Evolutionary conservation across 176 grass and related monocot genomes (phyloP).

Genomic region (Areca catechu): DNA sequence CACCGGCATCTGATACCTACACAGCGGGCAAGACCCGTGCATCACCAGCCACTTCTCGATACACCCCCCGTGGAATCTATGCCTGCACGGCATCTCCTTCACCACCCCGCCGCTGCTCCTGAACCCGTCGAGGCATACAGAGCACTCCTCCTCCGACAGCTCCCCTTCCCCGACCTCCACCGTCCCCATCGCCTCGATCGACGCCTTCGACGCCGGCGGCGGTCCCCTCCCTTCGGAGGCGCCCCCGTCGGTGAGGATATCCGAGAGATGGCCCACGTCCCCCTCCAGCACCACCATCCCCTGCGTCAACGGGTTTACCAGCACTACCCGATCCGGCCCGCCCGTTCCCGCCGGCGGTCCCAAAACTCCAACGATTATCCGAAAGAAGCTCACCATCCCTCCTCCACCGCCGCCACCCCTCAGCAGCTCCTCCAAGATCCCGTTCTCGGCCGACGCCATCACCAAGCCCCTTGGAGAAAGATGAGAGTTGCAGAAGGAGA

Average conservation of each 20-base stretch:
- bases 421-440: neutral
- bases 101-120: neutral
- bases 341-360: slow-evolving; percentile 14
- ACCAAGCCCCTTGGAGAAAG: neutral
- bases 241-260: slow-evolving; percentile 2
- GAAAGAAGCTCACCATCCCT: slow-evolving; percentile 15
- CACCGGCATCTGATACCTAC: slow-evolving; percentile 39
- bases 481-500: neutral
- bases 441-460: neutral
- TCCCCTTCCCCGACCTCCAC: slow-evolving; percentile 19
- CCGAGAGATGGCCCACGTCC: neutral
- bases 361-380: slow-evolving; percentile 35
- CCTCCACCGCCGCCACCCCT: slow-evolving; percentile 11
- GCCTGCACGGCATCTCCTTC: slow-evolving; percentile 82
- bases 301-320: slow-evolving; percentile 17
- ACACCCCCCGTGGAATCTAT: slow-evolving; percentile 68
- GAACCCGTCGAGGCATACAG: slow-evolving; percentile 60
- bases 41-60: slow-evolving; percentile 63
- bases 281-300: slow-evolving; percentile 20
- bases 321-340: slow-evolving; percentile 22
- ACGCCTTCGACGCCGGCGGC: slow-evolving; percentile 50
- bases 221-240: slow-evolving; percentile 13
- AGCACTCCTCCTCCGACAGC: slow-evolving; percentile 11
- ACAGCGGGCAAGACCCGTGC: slow-evolving; percentile 66
- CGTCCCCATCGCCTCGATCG: slow-evolving; percentile 52